Conservation (phyloP, 768 basidiomycete genomes). For the Cystofilobasidium capitatum region DNA sequence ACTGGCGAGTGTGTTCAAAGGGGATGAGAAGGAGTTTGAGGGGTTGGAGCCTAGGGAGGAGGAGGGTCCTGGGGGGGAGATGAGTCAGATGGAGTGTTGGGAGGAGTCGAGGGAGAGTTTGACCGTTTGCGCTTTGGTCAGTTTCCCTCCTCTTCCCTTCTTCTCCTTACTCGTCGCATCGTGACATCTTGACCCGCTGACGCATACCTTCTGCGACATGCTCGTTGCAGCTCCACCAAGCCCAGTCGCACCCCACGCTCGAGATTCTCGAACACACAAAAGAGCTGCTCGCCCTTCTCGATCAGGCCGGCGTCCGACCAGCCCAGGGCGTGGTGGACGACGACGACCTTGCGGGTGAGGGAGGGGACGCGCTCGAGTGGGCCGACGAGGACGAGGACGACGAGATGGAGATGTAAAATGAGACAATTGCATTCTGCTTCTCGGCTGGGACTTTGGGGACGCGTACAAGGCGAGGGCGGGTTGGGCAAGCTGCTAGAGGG, state of each 20-base stretch:
- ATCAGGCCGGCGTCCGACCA: constrained; percentile 23
- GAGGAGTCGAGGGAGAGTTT: constrained; percentile 27
- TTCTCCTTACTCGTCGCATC: neutral
- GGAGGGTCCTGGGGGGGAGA: constrained; percentile 5
- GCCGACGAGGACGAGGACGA: constrained; percentile 6
- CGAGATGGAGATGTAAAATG: neutral
- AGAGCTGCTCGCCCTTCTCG: constrained; percentile 21
- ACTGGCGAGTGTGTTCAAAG: neutral
- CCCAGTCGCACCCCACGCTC: constrained; percentile 11
- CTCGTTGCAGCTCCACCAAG: constrained; percentile 16
- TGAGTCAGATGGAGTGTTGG: constrained; percentile 25
- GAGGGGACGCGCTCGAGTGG: neutral
- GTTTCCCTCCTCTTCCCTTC: constrained; percentile 1
- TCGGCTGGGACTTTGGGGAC: neutral
- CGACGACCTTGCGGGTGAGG: neutral
- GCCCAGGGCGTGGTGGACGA: constrained; percentile 11
- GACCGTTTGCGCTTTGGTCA: constrained; percentile 19
- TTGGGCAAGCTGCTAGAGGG: neutral
- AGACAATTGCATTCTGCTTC: neutral
- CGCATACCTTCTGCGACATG: neutral
- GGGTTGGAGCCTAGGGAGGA: neutral
- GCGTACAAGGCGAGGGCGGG: neutral
- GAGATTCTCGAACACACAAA: constrained; percentile 23
- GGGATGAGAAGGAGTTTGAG: constrained; percentile 12
- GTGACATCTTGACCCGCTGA: neutral